Evolutionary conservation across 192 early-diverging fungal species (phyloP).

Genomic region (Funneliformis mosseae): DNA sequence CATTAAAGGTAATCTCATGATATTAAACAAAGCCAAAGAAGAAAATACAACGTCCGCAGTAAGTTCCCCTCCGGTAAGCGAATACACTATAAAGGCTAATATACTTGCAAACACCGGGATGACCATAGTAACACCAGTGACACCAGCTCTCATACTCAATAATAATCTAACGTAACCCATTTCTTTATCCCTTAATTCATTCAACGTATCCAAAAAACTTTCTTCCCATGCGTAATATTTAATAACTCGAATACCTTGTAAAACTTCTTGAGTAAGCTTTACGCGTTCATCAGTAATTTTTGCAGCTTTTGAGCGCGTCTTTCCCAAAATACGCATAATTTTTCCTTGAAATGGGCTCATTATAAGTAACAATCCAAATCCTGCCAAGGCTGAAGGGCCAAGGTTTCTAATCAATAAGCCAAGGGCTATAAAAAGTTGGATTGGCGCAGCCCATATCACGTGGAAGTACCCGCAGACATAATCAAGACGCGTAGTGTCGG

Average conservation of each 20-base stretch:
- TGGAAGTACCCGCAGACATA: slow-evolving; percentile 50
- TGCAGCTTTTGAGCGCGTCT: slow-evolving; percentile 43
- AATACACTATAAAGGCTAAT: slow-evolving; percentile 39
- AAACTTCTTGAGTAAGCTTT: slow-evolving; percentile 66
- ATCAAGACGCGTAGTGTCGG: slow-evolving; percentile 69
- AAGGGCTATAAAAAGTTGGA: slow-evolving; percentile 45
- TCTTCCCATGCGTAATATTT: slow-evolving; percentile 77
- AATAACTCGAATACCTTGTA: slow-evolving; percentile 73
- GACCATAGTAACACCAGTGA: slow-evolving; percentile 60
- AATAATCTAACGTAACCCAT: slow-evolving; percentile 50
- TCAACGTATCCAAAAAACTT: slow-evolving; percentile 60
- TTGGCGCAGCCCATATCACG: slow-evolving; percentile 50
- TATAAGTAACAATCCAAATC: slow-evolving; percentile 55
- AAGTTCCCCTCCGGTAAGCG: slow-evolving; percentile 41
- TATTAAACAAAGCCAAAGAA: slow-evolving; percentile 66
- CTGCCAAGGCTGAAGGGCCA: slow-evolving; percentile 67
- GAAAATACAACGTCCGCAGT: slow-evolving; percentile 60
- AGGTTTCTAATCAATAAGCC: slow-evolving; percentile 50
- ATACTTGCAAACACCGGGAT: slow-evolving; percentile 54
- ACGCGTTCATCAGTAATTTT: slow-evolving; percentile 73
- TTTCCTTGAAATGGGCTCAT: slow-evolving; percentile 43
- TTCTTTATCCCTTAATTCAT: slow-evolving; percentile 58
- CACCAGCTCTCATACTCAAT: slow-evolving; percentile 56
- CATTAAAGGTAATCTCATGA: slow-evolving; percentile 59
- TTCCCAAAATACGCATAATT: slow-evolving; percentile 39